Percentiles rank a stretch among this genome's conserved stretches.
Conservation (phyloP, 176 grass and related monocot species). For the Raddia guianensis region DNA sequence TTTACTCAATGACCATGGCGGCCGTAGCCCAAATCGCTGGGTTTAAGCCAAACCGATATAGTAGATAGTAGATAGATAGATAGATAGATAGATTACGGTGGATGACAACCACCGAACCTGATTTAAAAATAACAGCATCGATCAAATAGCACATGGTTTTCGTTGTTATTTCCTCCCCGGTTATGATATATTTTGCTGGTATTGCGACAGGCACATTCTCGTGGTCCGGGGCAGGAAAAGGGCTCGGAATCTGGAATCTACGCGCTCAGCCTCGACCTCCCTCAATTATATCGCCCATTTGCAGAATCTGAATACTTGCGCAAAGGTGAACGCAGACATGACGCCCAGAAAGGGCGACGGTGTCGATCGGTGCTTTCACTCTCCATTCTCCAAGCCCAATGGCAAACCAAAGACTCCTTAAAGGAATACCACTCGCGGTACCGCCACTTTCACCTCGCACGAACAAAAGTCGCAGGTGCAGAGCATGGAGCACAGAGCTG, state of each 20-base stretch:
- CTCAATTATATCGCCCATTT: slow-evolving; percentile 61
- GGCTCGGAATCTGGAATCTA: slow-evolving; percentile 57
- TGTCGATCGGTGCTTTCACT: slow-evolving; percentile 33
- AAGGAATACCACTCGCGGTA: slow-evolving; percentile 24
- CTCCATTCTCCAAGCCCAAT: slow-evolving; percentile 16
- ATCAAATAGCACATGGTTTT: slow-evolving; percentile 22
- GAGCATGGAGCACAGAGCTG: background rate
- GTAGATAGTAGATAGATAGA: no score
- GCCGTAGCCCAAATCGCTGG: no score
- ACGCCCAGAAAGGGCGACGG: slow-evolving; percentile 45
- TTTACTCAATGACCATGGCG: no score
- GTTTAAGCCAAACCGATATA: no score
- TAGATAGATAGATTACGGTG: no score
- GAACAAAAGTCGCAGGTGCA: slow-evolving; percentile 34
- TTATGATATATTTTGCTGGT: slow-evolving; percentile 25
- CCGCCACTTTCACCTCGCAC: slow-evolving; percentile 38
- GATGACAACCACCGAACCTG: background rate
- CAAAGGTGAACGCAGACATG: slow-evolving; percentile 35
- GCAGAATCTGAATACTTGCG: slow-evolving; percentile 56
- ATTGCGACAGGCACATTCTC: slow-evolving; percentile 41
- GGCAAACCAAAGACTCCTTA: slow-evolving; percentile 17
- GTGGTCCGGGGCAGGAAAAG: slow-evolving; percentile 41
- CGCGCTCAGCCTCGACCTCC: slow-evolving; percentile 34
- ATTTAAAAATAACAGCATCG: background rate
- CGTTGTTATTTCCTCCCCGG: background rate